phyloP scores from a whole-genome alignment of 805 yeast genomes.

The Yamadazyma tumulicola region DNA sequence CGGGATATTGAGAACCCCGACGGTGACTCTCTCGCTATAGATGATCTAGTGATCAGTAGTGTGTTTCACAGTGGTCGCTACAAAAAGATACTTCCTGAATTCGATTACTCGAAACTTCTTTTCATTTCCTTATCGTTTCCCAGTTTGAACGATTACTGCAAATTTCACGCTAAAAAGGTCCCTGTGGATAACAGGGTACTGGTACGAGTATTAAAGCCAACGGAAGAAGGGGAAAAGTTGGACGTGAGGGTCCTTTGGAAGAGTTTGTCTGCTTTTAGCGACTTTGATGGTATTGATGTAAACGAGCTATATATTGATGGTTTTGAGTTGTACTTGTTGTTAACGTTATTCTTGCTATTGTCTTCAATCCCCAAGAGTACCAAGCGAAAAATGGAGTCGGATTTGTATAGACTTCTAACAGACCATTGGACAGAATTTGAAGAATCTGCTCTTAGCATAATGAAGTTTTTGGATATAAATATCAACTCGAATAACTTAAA shows the following conservation, averaged over 20 bases:
- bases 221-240: slow-evolving; percentile 1
- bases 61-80: slow-evolving; percentile 44
- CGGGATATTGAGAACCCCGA: slow-evolving; percentile 29
- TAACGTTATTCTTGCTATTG: slow-evolving; percentile 49
- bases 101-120: slow-evolving; percentile 42
- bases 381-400: slow-evolving; percentile 29
- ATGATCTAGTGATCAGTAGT: slow-evolving; percentile 21
- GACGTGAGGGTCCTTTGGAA: slow-evolving; percentile 8
- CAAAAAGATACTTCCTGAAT: slow-evolving; percentile 26
- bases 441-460: slow-evolving; percentile 39
- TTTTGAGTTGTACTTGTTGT: slow-evolving; percentile 35
- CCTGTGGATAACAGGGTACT: not conserved
- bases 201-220: not conserved
- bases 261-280: slow-evolving; percentile 5
- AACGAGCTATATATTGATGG: slow-evolving; percentile 37
- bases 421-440: slow-evolving; percentile 43
- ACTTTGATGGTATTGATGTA: slow-evolving; percentile 44
- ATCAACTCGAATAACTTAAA: slow-evolving; percentile 18
- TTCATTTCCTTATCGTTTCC: slow-evolving; percentile 39
- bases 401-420: slow-evolving; percentile 17
- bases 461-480: slow-evolving; percentile 47
- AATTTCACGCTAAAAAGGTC: slow-evolving; percentile 4
- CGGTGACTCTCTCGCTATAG: slow-evolving; percentile 36
- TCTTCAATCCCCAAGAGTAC: slow-evolving; percentile 27
- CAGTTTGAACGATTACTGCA: not conserved